Percentiles rank a stretch among this genome's conserved stretches.
phyloP scores from a whole-genome alignment of 2,329 filamentous ascomycete species.

The Apiospora kogelbergensis region DNA sequence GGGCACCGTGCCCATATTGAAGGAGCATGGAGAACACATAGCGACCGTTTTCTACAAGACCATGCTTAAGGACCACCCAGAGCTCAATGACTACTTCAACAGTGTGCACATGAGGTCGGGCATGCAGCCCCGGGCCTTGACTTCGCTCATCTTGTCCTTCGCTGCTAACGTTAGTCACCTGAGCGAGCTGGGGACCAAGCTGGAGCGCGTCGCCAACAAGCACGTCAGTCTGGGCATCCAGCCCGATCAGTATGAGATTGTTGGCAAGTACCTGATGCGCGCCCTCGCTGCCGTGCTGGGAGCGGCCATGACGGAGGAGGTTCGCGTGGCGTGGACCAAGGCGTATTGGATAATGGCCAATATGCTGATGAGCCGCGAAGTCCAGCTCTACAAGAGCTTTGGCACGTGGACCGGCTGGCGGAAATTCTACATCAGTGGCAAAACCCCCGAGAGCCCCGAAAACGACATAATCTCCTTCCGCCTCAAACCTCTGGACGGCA shows the following conservation, averaged over 20 bases:
- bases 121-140: slow-evolving; percentile 62
- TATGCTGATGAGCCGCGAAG: slow-evolving; percentile 68
- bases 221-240: slow-evolving; percentile 69
- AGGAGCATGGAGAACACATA: slow-evolving; percentile 66
- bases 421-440: slow-evolving; percentile 63
- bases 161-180: slow-evolving; percentile 68
- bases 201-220: slow-evolving; percentile 66
- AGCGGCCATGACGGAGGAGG: slow-evolving; percentile 61
- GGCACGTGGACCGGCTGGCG: slow-evolving; percentile 67
- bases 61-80: slow-evolving; percentile 64
- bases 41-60: slow-evolving; percentile 71
- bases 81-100: slow-evolving; percentile 72
- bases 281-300: slow-evolving; percentile 69
- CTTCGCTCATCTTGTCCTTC: slow-evolving; percentile 66
- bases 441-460: slow-evolving; percentile 57
- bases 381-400: slow-evolving; percentile 60
- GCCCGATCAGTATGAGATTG: slow-evolving; percentile 69
- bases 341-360: slow-evolving; percentile 74
- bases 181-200: slow-evolving; percentile 51
- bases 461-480: slow-evolving; percentile 72
- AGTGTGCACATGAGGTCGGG: slow-evolving; percentile 62
- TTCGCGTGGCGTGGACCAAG: slow-evolving; percentile 66
- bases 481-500: slow-evolving; percentile 61
- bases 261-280: slow-evolving; percentile 66
- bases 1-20: slow-evolving; percentile 68